Base-by-base conservation (phyloP, 2,329 filamentous ascomycete genomes). In the Alternaria solani region DNA sequence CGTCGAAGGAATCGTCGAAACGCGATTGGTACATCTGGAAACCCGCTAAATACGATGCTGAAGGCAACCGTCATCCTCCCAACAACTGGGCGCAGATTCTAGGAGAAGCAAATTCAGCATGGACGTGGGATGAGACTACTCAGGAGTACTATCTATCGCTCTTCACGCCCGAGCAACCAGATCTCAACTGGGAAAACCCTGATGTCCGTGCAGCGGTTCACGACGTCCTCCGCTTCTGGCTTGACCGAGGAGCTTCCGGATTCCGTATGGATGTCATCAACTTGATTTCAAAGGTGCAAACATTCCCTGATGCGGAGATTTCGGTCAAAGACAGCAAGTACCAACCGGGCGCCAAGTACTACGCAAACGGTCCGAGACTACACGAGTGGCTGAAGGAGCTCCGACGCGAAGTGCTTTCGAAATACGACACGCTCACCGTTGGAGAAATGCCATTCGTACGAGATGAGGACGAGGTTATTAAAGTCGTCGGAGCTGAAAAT, bases 111-210 rank as follows among this genome's bases (percentile, higher is more conserved):
- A 86, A 85, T 53, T 86, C 82, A 55, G 83, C 85, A 0, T 92
- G 90, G 91, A 83, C 88, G 41, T 94, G 87, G 81, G 91, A 93
- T 68, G 88, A 91, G 66, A 75, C 77, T 20, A 92, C 89, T 0
- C 83, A 86, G 26, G 89, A 94, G 76, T 94, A 92, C 75, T 94
- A 92, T 68, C 85, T 94, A 0, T 88, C 90, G 55, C 83, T 95
- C 11, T 96, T 92, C 74, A 88, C 89, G 1, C 85, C 85, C 7
- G 87, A 91, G 64, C 92, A 94, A 73, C 92, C 92, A 0, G 92
- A 95, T 69, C 81, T 95, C 5, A 95, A 95, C 77, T 95, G 91
- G 91, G 90, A 94, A 70, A 91, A 89, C 54, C 83, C 84, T 0
- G 86, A 84, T 6, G 86, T 91, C 0, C 85, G 91, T 18, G 81